A percentile compares a stretch with the other conserved stretches of the same genome.
Evolutionary conservation across 768 basidiomycete genomes (phyloP).

Genomic region (Lactarius hatsudake): DNA sequence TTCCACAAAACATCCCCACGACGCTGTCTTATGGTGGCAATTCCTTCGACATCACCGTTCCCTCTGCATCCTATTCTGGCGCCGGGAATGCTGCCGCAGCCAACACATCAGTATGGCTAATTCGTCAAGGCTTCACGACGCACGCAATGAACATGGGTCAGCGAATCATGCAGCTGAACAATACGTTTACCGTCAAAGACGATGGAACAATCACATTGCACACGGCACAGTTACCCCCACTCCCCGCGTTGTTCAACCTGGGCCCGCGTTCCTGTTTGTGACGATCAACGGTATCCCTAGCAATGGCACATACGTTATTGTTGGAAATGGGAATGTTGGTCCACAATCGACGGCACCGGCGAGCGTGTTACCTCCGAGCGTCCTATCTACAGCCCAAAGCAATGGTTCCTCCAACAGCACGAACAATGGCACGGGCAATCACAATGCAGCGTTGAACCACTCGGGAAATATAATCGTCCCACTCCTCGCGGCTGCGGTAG

Average conservation of each 20-base stretch:
- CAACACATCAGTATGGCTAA: conserved; percentile 70
- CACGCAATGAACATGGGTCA: conserved; percentile 90
- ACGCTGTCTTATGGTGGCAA: conserved; percentile 80
- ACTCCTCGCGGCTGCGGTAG: neutral
- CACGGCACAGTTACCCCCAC: conserved; percentile 78
- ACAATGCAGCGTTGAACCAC: neutral
- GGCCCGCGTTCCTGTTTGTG: conserved; percentile 81
- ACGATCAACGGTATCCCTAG: conserved; percentile 82
- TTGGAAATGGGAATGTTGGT: conserved; percentile 76
- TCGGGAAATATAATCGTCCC: neutral
- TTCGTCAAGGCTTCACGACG: conserved; percentile 80
- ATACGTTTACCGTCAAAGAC: conserved; percentile 72
- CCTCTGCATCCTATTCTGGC: conserved; percentile 61
- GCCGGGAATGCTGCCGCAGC: conserved; percentile 65
- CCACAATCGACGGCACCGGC: conserved; percentile 53
- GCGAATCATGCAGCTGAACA: conserved; percentile 76
- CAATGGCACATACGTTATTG: conserved; percentile 69
- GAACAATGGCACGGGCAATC: neutral
- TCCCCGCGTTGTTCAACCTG: conserved; percentile 84
- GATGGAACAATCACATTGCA: conserved; percentile 79
- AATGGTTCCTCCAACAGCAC: neutral
- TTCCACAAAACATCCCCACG: conserved; percentile 62
- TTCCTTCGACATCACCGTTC: conserved; percentile 71
- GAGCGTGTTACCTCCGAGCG: conserved; percentile 48
- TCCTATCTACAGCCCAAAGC: conserved; percentile 28